phyloP scores from a whole-genome alignment of 2,329 filamentous ascomycete species.

The Chalaropsis thielavioides region DNA sequence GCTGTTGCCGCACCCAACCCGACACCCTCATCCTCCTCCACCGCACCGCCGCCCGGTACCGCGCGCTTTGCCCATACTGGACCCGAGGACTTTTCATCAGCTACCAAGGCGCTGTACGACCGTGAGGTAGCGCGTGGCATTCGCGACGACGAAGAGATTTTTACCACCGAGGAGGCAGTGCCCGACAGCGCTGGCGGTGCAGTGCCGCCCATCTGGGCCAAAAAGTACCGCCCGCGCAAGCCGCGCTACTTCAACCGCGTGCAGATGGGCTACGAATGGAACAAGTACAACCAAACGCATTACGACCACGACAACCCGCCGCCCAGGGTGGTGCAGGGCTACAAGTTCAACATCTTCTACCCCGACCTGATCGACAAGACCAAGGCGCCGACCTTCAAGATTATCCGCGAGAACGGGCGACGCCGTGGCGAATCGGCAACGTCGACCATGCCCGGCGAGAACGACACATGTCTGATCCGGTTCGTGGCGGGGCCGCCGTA shows the following conservation, averaged over 20 bases:
- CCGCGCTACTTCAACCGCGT: conserved; percentile 95
- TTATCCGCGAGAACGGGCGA: conserved; percentile 82
- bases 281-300: conserved; percentile 99
- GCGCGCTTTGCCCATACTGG: conserved; percentile 54
- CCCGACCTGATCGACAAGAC: conserved; percentile 90
- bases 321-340: conserved; percentile 94
- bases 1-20: background rate
- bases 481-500: conserved; percentile 94
- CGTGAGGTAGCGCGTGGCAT: conserved; percentile 84
- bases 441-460: conserved; percentile 82
- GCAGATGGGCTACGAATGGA: conserved; percentile 99
- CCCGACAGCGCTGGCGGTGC: conserved; percentile 33
- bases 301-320: conserved; percentile 98
- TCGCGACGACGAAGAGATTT: conserved; percentile 89
- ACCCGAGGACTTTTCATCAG: conserved; percentile 71
- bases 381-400: conserved; percentile 89
- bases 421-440: conserved; percentile 84
- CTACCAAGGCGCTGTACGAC: conserved; percentile 79
- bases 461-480: conserved; percentile 90
- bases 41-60: conserved; percentile 35
- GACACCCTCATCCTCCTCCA: conserved; percentile 17
- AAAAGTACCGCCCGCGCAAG: conserved; percentile 77
- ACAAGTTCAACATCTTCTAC: conserved; percentile 99
- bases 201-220: conserved; percentile 58
- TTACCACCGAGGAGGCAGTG: conserved; percentile 76